Percentiles rank a stretch among this genome's conserved stretches.
phyloP scores from a whole-genome alignment of 2,329 filamentous ascomycete genomes.

The Arthroderma sp. region DNA sequence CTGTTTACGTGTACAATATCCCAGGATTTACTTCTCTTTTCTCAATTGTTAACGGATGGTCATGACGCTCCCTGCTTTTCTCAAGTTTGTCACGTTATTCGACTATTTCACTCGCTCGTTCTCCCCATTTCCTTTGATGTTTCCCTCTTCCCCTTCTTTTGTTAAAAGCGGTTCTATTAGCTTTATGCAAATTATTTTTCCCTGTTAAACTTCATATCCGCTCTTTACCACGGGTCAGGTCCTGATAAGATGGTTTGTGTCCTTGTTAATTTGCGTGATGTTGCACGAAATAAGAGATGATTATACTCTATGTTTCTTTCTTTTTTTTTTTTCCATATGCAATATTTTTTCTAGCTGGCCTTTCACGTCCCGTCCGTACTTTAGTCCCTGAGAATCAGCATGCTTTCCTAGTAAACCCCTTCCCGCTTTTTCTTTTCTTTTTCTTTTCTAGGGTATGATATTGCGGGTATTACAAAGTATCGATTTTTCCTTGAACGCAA shows the following conservation, averaged over 20 bases:
- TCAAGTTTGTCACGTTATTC: too few relatives aligned
- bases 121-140: not conserved
- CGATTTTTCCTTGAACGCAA: too few relatives aligned
- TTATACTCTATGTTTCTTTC: not conserved
- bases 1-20: slow-evolving; percentile 7
- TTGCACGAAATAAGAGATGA: too few relatives aligned
- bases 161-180: not conserved
- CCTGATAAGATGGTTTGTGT: not conserved
- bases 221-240: too few relatives aligned
- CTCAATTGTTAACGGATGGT: slow-evolving; percentile 13
- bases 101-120: slow-evolving; percentile 1
- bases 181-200: not conserved
- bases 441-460: too few relatives aligned
- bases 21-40: slow-evolving; percentile 8
- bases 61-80: not conserved
- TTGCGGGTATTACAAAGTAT: too few relatives aligned
- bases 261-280: too few relatives aligned
- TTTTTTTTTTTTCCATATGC: not conserved
- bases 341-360: not conserved
- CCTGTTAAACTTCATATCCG: not conserved
- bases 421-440: too few relatives aligned
- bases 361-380: not conserved
- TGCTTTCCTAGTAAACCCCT: too few relatives aligned
- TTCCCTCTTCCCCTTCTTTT: not conserved
- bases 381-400: not conserved